phyloP scores from a whole-genome alignment of 176 grass and related monocot species.

The Musa beccarii region DNA sequence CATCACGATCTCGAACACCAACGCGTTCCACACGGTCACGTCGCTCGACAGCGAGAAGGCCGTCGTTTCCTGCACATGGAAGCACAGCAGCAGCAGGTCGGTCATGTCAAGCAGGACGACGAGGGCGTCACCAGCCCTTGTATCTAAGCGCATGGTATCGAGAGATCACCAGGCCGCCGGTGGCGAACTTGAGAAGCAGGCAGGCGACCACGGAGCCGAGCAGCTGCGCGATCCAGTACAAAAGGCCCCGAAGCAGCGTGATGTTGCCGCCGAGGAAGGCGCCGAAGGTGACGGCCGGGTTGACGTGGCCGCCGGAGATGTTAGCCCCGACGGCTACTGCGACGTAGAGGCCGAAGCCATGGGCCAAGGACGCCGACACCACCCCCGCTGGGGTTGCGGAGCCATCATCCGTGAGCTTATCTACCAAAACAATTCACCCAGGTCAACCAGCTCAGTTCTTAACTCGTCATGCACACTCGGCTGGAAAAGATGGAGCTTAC shows the following conservation, averaged over 20 bases:
- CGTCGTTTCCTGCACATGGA: constrained; percentile 22
- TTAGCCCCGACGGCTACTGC: constrained; percentile 58
- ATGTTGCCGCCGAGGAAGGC: constrained; percentile 77
- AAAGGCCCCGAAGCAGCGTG: constrained; percentile 41
- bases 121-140: too few species aligned
- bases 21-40: constrained; percentile 49
- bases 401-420: constrained; percentile 59
- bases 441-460: too few species aligned
- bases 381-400: constrained; percentile 36
- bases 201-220: constrained; percentile 69
- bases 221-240: constrained; percentile 78
- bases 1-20: constrained; percentile 71
- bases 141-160: too few species aligned
- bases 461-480: too few species aligned
- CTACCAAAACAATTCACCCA: constrained; percentile 17
- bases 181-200: constrained; percentile 63
- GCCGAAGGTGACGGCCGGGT: constrained; percentile 86
- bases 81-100: neutral
- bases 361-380: constrained; percentile 53
- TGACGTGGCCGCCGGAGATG: constrained; percentile 82
- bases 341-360: constrained; percentile 53
- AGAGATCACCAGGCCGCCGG: constrained; percentile 31
- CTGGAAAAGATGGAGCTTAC: constrained; percentile 11
- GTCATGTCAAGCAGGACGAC: neutral
- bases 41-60: constrained; percentile 50